These are phyloP conservation scores for slime mould (Dictyostelium discoideum) DNA, from an alignment of 78 protist species.

Conservation along the genomic window dicty_2.7 NC_007088.5:3213001-3213500, in stretches of 20 bases:
- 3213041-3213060: no score
- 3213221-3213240: neutral
- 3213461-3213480: constrained; percentile 6
- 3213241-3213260: neutral
- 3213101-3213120: neutral
- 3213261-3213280: neutral
- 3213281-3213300: neutral
- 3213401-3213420: neutral
- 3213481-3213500: neutral
- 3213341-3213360: neutral
- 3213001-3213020: no score
- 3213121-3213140: neutral
- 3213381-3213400: neutral
- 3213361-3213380: neutral
- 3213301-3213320: neutral
- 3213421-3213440: constrained; percentile 10
- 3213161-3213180: neutral
- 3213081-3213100: neutral
- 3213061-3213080: neutral
- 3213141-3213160: neutral
- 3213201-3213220: neutral
- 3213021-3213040: no score
- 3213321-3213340: neutral
- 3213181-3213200: neutral
- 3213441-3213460: constrained; percentile 24